Base-by-base conservation (phyloP, 164 flowering plant species). In the Macadamia tetraphylla region DNA sequence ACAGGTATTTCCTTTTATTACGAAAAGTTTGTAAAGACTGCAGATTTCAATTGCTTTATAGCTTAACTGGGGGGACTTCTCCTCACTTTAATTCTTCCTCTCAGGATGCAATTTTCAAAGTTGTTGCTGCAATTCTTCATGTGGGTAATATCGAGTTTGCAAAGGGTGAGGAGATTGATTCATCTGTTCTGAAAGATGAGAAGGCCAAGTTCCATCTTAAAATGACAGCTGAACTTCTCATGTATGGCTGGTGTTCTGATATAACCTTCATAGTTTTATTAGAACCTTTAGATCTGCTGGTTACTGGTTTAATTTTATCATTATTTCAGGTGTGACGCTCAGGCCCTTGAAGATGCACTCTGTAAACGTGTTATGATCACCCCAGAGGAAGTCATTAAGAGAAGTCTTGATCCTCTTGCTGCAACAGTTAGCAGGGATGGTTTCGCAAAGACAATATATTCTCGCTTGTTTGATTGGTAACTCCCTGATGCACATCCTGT, bases 391-490 rank as follows among this genome's bases (percentile, higher is more conserved):
- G 83, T 90, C 73, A 94, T 94, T 65, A 90, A 83, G 74, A 86
- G 85, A 82, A 83, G 88, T 76, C 93, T 91, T 48, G 95, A 91
- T 80, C 94, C 98, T 64, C 68, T 68, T 76, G 85, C 76, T 73
- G 97, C 98, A 63, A 62, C 82, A 44, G 79, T 84, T 62, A 88
- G 97, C 74, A 82, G 97, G 73, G 98, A 94, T 80, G 96, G 96
- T 49, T 83, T 94, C 62, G 98, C 97, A 15, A 94, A 91, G 80
- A 90, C 95, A 29, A 78, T 91, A 71, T 94, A 94, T 76, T 88
- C 92, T 15, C 91, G 88, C 53, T 75, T 93, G 72, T 93, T 93
- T 82, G 88, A 93, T 69, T 93, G 98, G 98, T 91, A 79, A 70
- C 67, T 35, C 23, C 64, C 9, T 61, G 63, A 40, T n/a, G 18